Conservation (phyloP, 2,329 filamentous ascomycete species). For the Camillea tinctor region DNA sequence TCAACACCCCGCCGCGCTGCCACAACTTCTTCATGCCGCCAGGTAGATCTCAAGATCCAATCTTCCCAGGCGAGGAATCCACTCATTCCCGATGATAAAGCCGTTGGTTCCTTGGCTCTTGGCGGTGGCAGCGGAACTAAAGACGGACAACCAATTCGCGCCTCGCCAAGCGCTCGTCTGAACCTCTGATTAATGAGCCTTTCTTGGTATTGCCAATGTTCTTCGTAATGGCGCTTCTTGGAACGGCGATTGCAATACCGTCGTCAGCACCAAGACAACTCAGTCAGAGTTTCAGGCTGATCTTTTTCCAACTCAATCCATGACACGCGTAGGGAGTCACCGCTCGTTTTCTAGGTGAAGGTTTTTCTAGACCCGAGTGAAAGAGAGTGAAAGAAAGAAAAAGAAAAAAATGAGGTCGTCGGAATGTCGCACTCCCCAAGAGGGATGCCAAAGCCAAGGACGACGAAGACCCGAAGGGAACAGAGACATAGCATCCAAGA, state of each 20-base stretch:
- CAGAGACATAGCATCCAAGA: neutral
- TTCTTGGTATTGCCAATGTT: conserved; percentile 26
- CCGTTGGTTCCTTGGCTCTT: conserved; percentile 16
- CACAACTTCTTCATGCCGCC: neutral
- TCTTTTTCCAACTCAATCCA: neutral
- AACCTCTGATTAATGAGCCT: conserved; percentile 18
- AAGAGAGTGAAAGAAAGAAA: neutral
- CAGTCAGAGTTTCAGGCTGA: neutral
- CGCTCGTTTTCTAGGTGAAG: neutral
- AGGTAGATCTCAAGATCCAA: neutral
- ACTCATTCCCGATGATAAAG: conserved; percentile 10
- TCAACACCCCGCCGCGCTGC: neutral
- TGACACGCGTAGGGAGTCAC: neutral
- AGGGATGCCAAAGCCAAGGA: conserved; percentile 1
- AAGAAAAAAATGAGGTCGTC: no score
- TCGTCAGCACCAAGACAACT: conserved; percentile 9
- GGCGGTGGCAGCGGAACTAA: conserved; percentile 7
- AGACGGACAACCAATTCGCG: conserved; percentile 4
- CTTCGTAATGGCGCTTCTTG: conserved; percentile 3
- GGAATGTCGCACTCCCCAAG: neutral
- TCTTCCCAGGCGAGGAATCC: neutral
- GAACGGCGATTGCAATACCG: neutral
- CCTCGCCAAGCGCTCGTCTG: conserved; percentile 21
- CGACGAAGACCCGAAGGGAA: neutral
- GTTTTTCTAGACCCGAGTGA: neutral